phyloP scores from a whole-genome alignment of 1,284 basidiomycete genomes.

The Cutaneotrichosporon mucoides region DNA sequence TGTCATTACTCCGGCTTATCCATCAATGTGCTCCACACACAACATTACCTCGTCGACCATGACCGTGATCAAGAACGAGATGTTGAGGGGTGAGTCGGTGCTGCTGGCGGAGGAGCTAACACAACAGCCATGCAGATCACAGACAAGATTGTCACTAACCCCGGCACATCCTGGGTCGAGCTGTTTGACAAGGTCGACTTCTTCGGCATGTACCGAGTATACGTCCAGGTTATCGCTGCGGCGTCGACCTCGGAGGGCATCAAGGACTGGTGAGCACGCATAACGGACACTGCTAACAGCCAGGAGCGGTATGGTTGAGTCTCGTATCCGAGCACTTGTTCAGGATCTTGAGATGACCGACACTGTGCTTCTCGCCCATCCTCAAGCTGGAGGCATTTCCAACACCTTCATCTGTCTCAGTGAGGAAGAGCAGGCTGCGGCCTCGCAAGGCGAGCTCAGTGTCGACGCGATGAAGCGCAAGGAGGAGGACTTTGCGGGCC shows the following conservation, averaged over 20 bases:
- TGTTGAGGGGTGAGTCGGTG: conserved; percentile 68
- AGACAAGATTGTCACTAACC: conserved; percentile 69
- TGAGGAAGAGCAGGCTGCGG: conserved; percentile 81
- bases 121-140: conserved; percentile 79
- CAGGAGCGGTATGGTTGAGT: conserved; percentile 96
- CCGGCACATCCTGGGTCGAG: conserved; percentile 79
- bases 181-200: conserved; percentile 94
- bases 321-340: conserved; percentile 87
- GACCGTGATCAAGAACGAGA: conserved; percentile 94
- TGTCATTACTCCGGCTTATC: conserved; percentile 99
- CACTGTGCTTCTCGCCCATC: conserved; percentile 85
- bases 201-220: conserved; percentile 95
- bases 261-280: conserved; percentile 76
- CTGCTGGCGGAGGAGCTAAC: conserved; percentile 7
- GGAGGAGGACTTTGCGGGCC: conserved; percentile 72
- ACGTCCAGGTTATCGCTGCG: conserved; percentile 95
- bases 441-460: conserved; percentile 81
- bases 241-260: conserved; percentile 77
- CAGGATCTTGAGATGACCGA: conserved; percentile 97
- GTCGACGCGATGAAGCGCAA: conserved; percentile 67
- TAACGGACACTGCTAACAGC: not conserved
- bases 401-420: conserved; percentile 76
- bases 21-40: conserved; percentile 99
- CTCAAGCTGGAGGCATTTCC: conserved; percentile 91
- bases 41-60: conserved; percentile 95